Conservation (phyloP, 129 eudicot species). For the Flaveria ramosissima region DNA sequence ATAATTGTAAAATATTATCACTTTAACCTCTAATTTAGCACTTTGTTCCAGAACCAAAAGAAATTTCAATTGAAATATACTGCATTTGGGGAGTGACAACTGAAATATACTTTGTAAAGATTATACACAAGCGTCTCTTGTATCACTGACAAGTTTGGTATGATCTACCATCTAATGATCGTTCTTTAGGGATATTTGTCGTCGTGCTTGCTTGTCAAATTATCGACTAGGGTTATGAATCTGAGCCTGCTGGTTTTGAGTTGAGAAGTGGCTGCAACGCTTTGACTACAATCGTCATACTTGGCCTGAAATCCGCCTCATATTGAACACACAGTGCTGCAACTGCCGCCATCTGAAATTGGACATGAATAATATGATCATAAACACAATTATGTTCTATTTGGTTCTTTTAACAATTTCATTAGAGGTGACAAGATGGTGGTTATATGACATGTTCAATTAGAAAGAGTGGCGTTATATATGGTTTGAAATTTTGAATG, state of each 20-base stretch:
- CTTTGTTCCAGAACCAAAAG: not conserved
- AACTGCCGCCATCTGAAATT: conserved; percentile 82
- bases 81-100: conserved; percentile 4
- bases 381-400: not conserved
- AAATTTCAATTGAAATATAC: not conserved
- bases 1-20: too few species aligned
- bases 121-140: not conserved
- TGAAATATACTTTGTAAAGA: conserved; percentile 12
- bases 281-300: conserved; percentile 87
- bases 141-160: conserved; percentile 3
- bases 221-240: conserved; percentile 43
- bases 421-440: not conserved
- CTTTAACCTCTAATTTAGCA: not conserved
- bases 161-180: conserved; percentile 1
- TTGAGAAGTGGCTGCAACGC: conserved; percentile 88
- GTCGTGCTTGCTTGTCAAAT: conserved; percentile 27
- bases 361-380: not conserved
- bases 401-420: not conserved
- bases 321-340: conserved; percentile 92
- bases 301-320: conserved; percentile 90
- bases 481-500: not conserved
- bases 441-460: not conserved
- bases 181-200: conserved; percentile 3
- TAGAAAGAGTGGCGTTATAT: not conserved
- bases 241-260: conserved; percentile 62